Evolutionary conservation across 1,139 yeast genomes (phyloP), one percentile per base, ranked within the genome.

Genomic region (Entelexis paramagnoliae): DNA sequence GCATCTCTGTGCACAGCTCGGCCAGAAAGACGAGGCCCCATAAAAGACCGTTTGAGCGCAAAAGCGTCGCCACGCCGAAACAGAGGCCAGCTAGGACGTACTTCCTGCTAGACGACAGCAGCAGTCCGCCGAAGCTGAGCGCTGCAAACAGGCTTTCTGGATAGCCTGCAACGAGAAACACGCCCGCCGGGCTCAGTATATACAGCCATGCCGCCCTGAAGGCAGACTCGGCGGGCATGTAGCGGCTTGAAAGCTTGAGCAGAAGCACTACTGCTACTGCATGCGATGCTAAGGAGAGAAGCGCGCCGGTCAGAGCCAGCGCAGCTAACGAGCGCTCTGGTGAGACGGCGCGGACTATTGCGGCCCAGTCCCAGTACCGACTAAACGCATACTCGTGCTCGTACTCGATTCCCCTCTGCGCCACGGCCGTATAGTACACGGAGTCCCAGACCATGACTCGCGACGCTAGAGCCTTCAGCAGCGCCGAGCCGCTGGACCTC

Each of bases 381-480:
- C 95, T 81, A 65, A 87, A 91, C 9, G 94, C 96, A 75, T 79
- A 84, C 67, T 87, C 94, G 65, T 91, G 96, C 65, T 91, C 97
- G 66, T 73, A 88, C 35, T 66, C 64, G 2, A 69, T 64, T 28
- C 76, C 47, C 17, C 48, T 67, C 19, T 68, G 64, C 36, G 83
- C 78, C 46, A 80, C 63, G 48, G 80, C 78, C 26, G 77, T 66
- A 62, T 84, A 88, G 66, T 82, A 87, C 0, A 88, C 94, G 2
- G 82, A 75, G 65, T 91, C 98, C 97, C 97, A 89, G 7, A 81
- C 74, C 32, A 84, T 69, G 9, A 85, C 69, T 54, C 79, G 59
- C 30, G 43, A 3, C 19, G 54, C 52, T 17, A 51, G 48, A 20
- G 30, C 6, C 79, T 45, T 43, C 45, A 14, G 29, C 34, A 14